Conservation (phyloP, 768 basidiomycete species). For the Mycena vulgaris region DNA sequence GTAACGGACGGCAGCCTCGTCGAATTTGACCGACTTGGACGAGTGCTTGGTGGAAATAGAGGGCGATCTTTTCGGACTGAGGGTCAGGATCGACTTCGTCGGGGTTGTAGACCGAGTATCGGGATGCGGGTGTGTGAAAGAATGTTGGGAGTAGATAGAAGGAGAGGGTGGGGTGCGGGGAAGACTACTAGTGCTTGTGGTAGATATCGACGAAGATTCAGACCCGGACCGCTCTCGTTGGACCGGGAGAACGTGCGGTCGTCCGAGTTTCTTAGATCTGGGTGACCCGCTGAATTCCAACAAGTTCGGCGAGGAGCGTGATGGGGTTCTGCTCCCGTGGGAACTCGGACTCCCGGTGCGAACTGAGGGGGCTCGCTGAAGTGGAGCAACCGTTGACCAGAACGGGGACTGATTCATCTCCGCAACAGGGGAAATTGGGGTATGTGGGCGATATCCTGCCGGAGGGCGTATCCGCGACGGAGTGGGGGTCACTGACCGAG, state of each 20-base stretch:
- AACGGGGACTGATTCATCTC: conserved; percentile 40
- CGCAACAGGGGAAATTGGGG: conserved; percentile 33
- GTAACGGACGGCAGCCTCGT: conserved; percentile 75
- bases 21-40: conserved; percentile 78
- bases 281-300: conserved; percentile 34
- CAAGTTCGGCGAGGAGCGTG: conserved; percentile 38
- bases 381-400: conserved; percentile 35
- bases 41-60: conserved; percentile 63
- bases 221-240: conserved; percentile 39
- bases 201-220: conserved; percentile 34
- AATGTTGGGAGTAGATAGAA: conserved; percentile 43
- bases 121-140: conserved; percentile 36
- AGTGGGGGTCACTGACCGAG: conserved; percentile 42
- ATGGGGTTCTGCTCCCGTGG: conserved; percentile 30
- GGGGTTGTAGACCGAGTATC: conserved; percentile 38
- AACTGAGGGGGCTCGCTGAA: conserved; percentile 32
- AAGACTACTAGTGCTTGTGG: conserved; percentile 36
- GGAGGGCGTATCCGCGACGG: conserved; percentile 47
- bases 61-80: conserved; percentile 54
- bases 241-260: conserved; percentile 25
- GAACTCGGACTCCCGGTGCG: conserved; percentile 29
- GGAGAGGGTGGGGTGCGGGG: conserved; percentile 44
- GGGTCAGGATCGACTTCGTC: conserved; percentile 72
- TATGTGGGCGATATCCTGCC: conserved; percentile 48
- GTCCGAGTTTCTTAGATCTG: conserved; percentile 7